Evolutionary conservation across 1,284 basidiomycete genomes (phyloP).

Genomic region (Ganoderma sinense): DNA sequence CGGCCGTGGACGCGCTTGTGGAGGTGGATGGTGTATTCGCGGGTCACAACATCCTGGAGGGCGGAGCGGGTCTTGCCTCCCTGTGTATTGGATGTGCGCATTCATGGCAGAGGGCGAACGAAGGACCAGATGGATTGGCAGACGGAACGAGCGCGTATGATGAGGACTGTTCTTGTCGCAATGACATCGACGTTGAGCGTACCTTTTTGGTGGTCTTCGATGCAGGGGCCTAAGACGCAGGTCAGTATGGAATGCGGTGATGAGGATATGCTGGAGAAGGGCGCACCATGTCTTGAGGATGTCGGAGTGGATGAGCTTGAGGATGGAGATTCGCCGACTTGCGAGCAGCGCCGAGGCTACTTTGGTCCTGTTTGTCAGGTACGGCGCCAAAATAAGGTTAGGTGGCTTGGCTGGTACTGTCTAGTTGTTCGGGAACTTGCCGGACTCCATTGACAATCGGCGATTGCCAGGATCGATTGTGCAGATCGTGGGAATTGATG

Average conservation of each 20-base stretch:
- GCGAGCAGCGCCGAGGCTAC: conserved; percentile 26
- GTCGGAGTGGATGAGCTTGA: conserved; percentile 44
- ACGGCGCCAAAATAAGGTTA: conserved; percentile 43
- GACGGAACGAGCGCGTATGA: background rate
- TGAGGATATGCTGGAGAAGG: conserved; percentile 13
- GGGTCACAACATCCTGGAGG: conserved; percentile 94
- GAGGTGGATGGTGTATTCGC: conserved; percentile 96
- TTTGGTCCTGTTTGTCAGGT: conserved; percentile 40
- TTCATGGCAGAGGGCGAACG: background rate
- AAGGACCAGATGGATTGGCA: background rate
- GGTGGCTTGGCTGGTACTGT: conserved; percentile 41
- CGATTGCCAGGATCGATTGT: background rate
- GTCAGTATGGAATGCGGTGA: conserved; percentile 27
- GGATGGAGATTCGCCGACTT: conserved; percentile 21
- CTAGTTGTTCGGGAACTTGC: conserved; percentile 39
- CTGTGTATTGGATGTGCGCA: conserved; percentile 43
- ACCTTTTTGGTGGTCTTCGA: conserved; percentile 50
- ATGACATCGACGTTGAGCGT: conserved; percentile 17
- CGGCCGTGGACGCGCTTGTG: conserved; percentile 93
- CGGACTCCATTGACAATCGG: background rate
- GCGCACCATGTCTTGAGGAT: conserved; percentile 72
- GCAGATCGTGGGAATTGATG: conserved; percentile 17
- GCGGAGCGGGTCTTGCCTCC: conserved; percentile 90
- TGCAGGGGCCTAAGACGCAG: conserved; percentile 37
- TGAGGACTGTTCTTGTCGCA: background rate